These are phyloP conservation scores for Schizonepeta tenuifolia DNA, from an alignment of 257 asterid species.

Conservation along the genomic window DNA sequence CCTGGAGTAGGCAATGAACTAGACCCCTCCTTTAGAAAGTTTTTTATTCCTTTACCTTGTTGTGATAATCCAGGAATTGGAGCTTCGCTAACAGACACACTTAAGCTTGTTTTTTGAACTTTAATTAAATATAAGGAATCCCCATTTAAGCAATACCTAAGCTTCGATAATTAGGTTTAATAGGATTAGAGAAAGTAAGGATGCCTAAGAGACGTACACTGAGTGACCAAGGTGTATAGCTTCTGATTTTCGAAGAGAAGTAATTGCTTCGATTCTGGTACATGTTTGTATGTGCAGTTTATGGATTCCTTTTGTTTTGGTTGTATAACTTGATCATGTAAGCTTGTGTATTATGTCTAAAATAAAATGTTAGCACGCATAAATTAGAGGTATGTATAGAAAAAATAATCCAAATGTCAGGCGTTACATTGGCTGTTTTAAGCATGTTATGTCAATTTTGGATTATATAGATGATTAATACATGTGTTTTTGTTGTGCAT, in stretches of 20 bases:
- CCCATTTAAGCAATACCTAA: too few species aligned
- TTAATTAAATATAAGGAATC: neutral
- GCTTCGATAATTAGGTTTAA: neutral
- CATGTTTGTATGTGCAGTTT: neutral
- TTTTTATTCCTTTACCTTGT: neutral
- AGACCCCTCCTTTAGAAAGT: neutral
- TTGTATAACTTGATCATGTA: neutral
- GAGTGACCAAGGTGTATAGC: neutral
- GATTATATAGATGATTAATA: neutral
- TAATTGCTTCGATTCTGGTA: neutral
- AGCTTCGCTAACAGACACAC: neutral
- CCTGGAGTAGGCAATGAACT: slow-evolving; percentile 1
- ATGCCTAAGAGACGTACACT: neutral
- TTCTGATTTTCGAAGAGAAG: neutral
- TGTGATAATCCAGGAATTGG: neutral
- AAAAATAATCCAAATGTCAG: neutral
- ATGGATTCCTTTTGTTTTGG: neutral
- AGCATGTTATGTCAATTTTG: neutral
- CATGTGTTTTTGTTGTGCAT: neutral
- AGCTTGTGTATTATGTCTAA: neutral
- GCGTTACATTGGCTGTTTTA: neutral
- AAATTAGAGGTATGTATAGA: neutral
- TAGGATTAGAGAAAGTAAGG: neutral
- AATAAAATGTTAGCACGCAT: neutral
- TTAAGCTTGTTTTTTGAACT: neutral